These are phyloP conservation scores for Hyaloscypha variabilis DNA, from an alignment of 495 filamentous ascomycete species.

Conservation along the genomic window DNA sequence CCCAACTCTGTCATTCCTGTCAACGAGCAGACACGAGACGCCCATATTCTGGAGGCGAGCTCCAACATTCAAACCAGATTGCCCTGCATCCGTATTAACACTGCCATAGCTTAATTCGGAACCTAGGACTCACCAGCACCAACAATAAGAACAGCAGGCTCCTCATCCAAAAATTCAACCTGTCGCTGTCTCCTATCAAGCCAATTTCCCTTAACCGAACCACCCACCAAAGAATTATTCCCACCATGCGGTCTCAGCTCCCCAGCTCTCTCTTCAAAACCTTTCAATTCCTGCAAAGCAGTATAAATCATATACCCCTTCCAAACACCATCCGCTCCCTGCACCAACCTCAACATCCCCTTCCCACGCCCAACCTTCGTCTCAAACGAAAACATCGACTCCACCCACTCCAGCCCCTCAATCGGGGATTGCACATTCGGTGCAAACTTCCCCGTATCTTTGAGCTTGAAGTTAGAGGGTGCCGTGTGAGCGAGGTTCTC, in stretches of 20 bases:
- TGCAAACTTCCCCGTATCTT: neutral
- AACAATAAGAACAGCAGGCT: constrained; percentile 59
- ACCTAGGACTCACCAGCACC: constrained; percentile 38
- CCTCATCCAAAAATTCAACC: constrained; percentile 50
- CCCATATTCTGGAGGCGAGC: constrained; percentile 63
- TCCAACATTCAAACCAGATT: constrained; percentile 40
- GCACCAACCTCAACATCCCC: neutral
- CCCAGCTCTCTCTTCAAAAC: neutral
- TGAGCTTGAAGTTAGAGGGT: neutral
- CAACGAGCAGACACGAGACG: constrained; percentile 56
- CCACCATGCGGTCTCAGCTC: neutral
- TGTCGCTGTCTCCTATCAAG: neutral
- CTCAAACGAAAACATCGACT: neutral
- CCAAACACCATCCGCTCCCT: neutral
- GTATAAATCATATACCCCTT: neutral
- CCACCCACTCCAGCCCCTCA: neutral
- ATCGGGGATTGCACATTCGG: neutral
- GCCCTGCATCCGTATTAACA: constrained; percentile 29
- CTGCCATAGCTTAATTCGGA: too few relatives aligned
- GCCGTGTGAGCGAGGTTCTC: neutral
- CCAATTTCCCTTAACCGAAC: neutral
- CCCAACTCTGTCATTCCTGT: constrained; percentile 58
- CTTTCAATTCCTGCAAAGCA: neutral
- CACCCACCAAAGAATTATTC: neutral
- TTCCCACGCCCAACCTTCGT: neutral